Conservation (phyloP, 208 protist species). For the Acanthamoeba lugdunensis region DNA sequence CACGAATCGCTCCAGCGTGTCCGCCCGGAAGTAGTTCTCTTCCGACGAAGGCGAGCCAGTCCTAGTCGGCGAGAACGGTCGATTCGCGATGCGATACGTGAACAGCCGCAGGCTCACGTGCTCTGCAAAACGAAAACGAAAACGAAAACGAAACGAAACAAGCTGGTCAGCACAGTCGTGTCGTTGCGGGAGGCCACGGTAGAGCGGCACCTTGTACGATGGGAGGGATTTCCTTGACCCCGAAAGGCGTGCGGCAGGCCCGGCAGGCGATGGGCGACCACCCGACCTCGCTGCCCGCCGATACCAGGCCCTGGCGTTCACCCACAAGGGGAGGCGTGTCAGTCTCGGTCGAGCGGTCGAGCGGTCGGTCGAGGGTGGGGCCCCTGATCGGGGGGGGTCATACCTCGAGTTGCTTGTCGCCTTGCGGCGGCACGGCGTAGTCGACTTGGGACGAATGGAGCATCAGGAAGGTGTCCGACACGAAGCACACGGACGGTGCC, state of each 20-base stretch:
- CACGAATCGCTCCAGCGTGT: conserved; percentile 1
- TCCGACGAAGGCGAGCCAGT: not conserved
- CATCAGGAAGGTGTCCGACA: conserved; percentile 39
- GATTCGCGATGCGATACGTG: not conserved
- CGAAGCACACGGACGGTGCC: conserved; percentile 1
- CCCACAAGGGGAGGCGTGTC: not conserved
- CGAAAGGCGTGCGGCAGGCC: not conserved
- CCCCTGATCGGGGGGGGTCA: not conserved
- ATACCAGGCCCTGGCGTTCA: not conserved
- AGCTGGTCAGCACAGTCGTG: too few relatives aligned
- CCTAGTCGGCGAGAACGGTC: not conserved
- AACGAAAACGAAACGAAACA: too few relatives aligned
- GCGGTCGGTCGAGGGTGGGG: too few relatives aligned
- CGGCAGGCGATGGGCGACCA: not conserved
- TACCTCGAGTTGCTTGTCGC: not conserved
- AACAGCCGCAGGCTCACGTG: conserved; percentile 13
- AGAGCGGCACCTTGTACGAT: not conserved
- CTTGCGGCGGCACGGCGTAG: not conserved
- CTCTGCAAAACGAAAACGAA: not conserved
- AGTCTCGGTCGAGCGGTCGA: too few relatives aligned
- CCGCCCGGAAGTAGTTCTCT: not conserved
- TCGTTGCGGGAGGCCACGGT: too few relatives aligned
- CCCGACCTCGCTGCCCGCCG: not conserved
- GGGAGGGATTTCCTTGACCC: not conserved
- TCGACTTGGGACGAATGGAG: conserved; percentile 46